Conservation (phyloP, 2,329 filamentous ascomycete genomes). For the Curvularia verruculosa region DNA sequence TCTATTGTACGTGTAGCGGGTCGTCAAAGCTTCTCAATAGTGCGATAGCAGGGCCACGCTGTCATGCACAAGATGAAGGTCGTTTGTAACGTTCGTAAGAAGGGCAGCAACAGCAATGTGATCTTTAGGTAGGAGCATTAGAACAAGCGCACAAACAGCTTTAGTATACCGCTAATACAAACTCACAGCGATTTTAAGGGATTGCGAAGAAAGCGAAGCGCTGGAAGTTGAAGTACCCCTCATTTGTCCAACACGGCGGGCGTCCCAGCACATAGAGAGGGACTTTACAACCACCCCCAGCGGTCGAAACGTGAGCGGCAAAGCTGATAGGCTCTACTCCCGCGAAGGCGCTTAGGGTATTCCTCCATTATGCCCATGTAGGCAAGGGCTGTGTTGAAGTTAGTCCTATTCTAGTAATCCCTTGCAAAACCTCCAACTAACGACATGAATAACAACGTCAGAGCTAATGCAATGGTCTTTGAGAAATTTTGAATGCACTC, state of each 20-base stretch:
- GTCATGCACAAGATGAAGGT: conserved; percentile 2
- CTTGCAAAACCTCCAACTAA: conserved; percentile 16
- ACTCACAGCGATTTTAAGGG: too few species aligned
- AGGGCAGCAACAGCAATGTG: conserved; percentile 9
- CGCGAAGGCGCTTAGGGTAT: conserved; percentile 29
- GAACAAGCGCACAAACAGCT: conserved; percentile 2
- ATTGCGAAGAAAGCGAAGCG: too few species aligned
- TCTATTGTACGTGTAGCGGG: not conserved
- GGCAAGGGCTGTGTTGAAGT: conserved; percentile 46
- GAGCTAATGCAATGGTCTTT: conserved; percentile 7
- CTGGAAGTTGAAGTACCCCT: too few species aligned
- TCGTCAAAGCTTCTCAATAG: conserved; percentile 4
- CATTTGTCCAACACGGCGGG: too few species aligned
- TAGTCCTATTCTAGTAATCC: conserved; percentile 27
- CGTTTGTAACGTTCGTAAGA: conserved; percentile 6
- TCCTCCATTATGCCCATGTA: conserved; percentile 50
- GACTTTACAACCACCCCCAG: conserved; percentile 37
- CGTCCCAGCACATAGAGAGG: too few species aligned
- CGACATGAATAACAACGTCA: conserved; percentile 9
- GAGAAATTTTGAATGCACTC: conserved; percentile 1
- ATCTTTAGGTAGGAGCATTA: conserved; percentile 6
- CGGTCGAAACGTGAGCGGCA: too few species aligned
- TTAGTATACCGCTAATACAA: not conserved
- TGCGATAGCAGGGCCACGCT: conserved; percentile 1
- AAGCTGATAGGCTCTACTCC: conserved; percentile 23